Conservation (phyloP, 208 protist species). For the Leishmania lainsoni region DNA sequence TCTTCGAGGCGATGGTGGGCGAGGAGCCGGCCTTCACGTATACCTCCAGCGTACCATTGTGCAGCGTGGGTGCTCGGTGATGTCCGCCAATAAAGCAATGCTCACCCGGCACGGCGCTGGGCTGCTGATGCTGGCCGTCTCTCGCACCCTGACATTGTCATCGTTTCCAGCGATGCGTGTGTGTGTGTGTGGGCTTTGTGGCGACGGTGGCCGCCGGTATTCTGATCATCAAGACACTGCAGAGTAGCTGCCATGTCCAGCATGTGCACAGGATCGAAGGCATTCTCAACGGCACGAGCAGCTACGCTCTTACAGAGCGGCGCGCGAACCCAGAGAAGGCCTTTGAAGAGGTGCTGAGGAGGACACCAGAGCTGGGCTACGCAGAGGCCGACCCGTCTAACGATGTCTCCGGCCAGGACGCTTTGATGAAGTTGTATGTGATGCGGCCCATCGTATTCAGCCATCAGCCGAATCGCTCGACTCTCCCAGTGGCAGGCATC, state of each 20-base stretch:
- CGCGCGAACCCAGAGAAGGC: conserved; percentile 29
- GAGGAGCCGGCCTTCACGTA: conserved; percentile 34
- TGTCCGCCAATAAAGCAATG: conserved; percentile 52
- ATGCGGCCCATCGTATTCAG: conserved; percentile 33
- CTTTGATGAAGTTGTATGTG: conserved; percentile 43
- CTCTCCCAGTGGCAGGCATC: conserved; percentile 36
- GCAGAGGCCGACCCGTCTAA: conserved; percentile 43
- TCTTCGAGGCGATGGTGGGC: conserved; percentile 43
- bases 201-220: conserved; percentile 37
- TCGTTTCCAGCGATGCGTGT: conserved; percentile 12
- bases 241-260: conserved; percentile 37
- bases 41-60: conserved; percentile 33
- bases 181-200: conserved; percentile 35
- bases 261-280: conserved; percentile 38
- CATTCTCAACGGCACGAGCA: conserved; percentile 46
- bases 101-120: conserved; percentile 33
- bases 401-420: conserved; percentile 43
- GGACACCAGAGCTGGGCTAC: conserved; percentile 44
- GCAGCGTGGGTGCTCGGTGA: conserved; percentile 35
- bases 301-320: conserved; percentile 43
- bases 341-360: conserved; percentile 29
- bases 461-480: conserved; percentile 31
- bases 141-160: conserved; percentile 12
- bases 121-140: conserved; percentile 33
- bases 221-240: conserved; percentile 41